phyloP scores from a whole-genome alignment of 164 flowering plant species.

The Hamamelis virginiana region DNA sequence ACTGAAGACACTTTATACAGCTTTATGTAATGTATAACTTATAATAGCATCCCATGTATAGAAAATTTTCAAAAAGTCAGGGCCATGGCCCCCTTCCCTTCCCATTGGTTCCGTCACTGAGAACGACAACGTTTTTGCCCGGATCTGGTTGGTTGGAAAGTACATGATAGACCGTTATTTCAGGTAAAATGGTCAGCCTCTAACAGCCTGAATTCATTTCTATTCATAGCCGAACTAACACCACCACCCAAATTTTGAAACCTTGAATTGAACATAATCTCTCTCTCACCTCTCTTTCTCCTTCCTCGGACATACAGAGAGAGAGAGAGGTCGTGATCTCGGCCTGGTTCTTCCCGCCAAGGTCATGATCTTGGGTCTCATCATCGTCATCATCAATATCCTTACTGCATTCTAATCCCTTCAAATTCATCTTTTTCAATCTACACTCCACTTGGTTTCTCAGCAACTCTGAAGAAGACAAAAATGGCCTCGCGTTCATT shows the following conservation, averaged over 20 bases:
- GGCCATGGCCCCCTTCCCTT: too few species aligned
- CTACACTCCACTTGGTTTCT: neutral
- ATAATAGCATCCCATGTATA: too few species aligned
- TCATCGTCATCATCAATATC: slow-evolving; percentile 9
- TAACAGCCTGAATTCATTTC: slow-evolving; percentile 19
- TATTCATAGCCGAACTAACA: slow-evolving; percentile 28
- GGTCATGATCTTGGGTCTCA: slow-evolving; percentile 53
- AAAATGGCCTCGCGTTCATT: slow-evolving; percentile 41
- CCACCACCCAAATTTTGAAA: slow-evolving; percentile 23
- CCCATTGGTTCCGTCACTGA: too few species aligned
- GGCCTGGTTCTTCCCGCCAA: slow-evolving; percentile 28
- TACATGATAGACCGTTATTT: slow-evolving; percentile 46
- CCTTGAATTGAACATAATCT: slow-evolving; percentile 5
- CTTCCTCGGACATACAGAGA: slow-evolving; percentile 9
- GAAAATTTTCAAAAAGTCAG: too few species aligned
- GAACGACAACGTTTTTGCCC: slow-evolving; percentile 3
- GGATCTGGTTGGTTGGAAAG: slow-evolving; percentile 6
- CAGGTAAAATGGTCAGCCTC: slow-evolving; percentile 29
- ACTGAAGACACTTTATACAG: too few species aligned
- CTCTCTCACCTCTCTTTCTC: slow-evolving; percentile 1
- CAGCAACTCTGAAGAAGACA: too few species aligned
- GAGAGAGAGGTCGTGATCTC: slow-evolving; percentile 46
- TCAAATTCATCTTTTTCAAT: neutral
- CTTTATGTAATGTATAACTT: too few species aligned
- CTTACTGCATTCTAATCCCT: neutral